Base-by-base conservation (phyloP, 176 grass and related monocot species). In the barley (Hordeum vulgare) region DNA sequence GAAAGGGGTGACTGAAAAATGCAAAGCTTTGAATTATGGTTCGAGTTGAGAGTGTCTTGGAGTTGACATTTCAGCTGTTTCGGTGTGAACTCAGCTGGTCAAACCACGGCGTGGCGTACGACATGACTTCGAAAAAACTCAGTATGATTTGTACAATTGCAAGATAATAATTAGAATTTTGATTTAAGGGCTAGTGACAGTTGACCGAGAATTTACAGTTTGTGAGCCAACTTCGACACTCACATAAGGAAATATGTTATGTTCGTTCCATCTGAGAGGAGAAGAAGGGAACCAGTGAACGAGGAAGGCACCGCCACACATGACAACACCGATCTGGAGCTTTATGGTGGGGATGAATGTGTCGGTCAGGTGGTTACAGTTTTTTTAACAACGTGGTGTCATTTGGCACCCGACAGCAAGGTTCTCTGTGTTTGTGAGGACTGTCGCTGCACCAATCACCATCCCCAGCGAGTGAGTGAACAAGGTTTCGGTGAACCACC, bases 361-460 rank as follows among this genome's bases (percentile, higher is more conserved):
- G 79, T 86, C 74, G 0, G 65, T 28, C 0, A 20, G 77, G 47
- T 76, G n/a, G 1, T 83, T 75, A 14, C n/a, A 86, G 86, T 20
- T 66, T 86, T 60, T 90, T 61, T 81, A 85, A 91, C 18, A 84
- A 1, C 0, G 20, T n/a, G 6, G 14, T 41, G 34, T 28, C 80
- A 9, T 40, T 45, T 4, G 71, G 8, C 1, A 67, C 10, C 81
- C 2, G 20, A 23, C 5, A 6, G 24, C 3, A n/a, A 69, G 66
- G 44, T 47, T 47, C 44, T 15, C 44, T 0, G 0, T 6, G 13
- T 47, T 47, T 47, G 3, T 47, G 1, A 47, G 44, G 13, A 47
- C 44, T 1, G 13, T 5, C 44, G 13, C 13, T 1, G 1, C 13
- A 15, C 44, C 13, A 47, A 47, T 47, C 44, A 15, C 34, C 34